phyloP scores from a whole-genome alignment of 441 rosid genomes.

The Erodium moschatum region DNA sequence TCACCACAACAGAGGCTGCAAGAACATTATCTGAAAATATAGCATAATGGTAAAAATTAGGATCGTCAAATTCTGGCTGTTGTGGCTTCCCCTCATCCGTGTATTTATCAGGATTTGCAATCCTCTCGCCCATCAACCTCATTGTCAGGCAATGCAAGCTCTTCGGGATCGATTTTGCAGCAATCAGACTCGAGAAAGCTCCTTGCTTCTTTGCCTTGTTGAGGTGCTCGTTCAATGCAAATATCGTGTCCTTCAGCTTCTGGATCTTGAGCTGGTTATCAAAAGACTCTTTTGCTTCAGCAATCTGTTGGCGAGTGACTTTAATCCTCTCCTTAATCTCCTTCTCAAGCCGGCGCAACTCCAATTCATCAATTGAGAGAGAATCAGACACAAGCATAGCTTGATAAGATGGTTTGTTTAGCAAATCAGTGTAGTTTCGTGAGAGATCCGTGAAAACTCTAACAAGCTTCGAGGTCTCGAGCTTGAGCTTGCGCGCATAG shows the following conservation, averaged over 20 bases:
- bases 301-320: conserved; percentile 70
- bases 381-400: conserved; percentile 56
- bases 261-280: conserved; percentile 91
- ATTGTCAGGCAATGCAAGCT: conserved; percentile 87
- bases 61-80: conserved; percentile 55
- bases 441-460: conserved; percentile 85
- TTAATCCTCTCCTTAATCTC: conserved; percentile 88
- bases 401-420: conserved; percentile 53
- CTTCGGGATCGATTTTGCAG: conserved; percentile 77
- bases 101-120: conserved; percentile 64
- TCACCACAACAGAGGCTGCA: conserved; percentile 86
- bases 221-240: conserved; percentile 64
- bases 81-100: conserved; percentile 54
- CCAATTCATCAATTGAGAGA: conserved; percentile 51
- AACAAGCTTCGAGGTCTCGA: conserved; percentile 81
- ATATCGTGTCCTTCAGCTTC: conserved; percentile 81
- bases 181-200: conserved; percentile 63
- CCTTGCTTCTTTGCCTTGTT: conserved; percentile 81
- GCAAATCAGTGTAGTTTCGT: conserved; percentile 65
- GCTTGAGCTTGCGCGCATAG: conserved; percentile 90
- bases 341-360: conserved; percentile 70
- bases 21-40: conserved; percentile 80
- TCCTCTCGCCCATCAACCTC: conserved; percentile 81
- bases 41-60: conserved; percentile 68
- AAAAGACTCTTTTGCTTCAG: conserved; percentile 82